Conservation (phyloP, 2,329 filamentous ascomycete species). For the Ascosphaera aggregata region DNA sequence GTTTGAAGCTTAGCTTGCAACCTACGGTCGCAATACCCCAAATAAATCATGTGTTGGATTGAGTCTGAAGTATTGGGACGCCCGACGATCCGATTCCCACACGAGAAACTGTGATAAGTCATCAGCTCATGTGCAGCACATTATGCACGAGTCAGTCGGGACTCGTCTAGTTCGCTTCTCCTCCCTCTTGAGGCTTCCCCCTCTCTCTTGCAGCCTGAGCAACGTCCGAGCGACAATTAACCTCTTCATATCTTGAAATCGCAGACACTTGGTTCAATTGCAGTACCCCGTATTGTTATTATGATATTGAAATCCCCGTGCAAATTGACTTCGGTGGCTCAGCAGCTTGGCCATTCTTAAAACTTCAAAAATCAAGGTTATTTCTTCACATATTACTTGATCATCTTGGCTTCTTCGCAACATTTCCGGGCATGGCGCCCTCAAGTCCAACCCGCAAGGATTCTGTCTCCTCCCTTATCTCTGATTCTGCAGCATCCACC, state of each 20-base stretch:
- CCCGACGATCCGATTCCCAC: background rate
- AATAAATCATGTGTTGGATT: background rate
- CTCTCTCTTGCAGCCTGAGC: background rate
- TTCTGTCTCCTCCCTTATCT: background rate
- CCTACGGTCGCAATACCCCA: background rate
- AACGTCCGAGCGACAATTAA: background rate
- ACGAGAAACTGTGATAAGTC: conserved; percentile 1
- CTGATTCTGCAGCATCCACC: background rate
- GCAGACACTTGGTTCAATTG: background rate
- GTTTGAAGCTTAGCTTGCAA: background rate
- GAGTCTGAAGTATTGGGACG: background rate
- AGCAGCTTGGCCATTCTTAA: too few relatives aligned
- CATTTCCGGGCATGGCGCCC: background rate
- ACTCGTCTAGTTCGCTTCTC: background rate
- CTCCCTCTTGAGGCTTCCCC: background rate
- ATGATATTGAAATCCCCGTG: background rate
- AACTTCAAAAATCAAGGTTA: background rate
- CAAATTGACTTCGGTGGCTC: background rate
- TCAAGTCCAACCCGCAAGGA: background rate
- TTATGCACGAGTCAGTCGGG: background rate
- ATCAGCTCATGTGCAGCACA: background rate
- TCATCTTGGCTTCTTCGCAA: background rate
- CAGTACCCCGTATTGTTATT: background rate
- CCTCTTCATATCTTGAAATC: background rate
- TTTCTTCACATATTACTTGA: background rate